Evolutionary conservation across 225 moss, liverwort and hornwort genomes (phyloP).

Genomic region (Pseudoscleropodium purum): DNA sequence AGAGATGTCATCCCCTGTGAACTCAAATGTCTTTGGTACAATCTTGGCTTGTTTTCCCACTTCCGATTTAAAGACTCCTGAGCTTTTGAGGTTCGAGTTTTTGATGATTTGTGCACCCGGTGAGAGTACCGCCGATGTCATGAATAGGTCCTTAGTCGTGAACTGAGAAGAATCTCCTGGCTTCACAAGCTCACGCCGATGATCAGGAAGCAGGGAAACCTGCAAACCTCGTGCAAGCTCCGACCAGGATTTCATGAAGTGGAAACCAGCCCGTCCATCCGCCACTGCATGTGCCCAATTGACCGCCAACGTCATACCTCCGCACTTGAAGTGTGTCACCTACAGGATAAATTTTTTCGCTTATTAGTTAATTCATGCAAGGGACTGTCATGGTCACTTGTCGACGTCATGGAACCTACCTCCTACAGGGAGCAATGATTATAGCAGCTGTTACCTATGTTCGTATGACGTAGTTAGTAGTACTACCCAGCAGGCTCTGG

Average conservation of each 20-base stretch:
- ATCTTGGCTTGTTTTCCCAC: not conserved
- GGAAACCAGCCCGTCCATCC: constrained; percentile 28
- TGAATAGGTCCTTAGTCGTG: not conserved
- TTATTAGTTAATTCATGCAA: not conserved
- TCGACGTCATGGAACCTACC: not conserved
- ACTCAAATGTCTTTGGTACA: not conserved
- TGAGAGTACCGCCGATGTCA: not conserved
- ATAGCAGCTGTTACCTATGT: not conserved
- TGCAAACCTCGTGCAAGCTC: constrained; percentile 17
- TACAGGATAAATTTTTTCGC: not conserved
- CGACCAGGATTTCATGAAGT: constrained; percentile 38
- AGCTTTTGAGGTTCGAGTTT: not conserved
- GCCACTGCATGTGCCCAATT: constrained; percentile 26
- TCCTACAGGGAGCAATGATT: not conserved
- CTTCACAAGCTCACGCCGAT: constrained; percentile 20
- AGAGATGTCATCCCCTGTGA: not conserved
- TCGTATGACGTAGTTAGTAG: not conserved
- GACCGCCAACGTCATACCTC: constrained; percentile 19
- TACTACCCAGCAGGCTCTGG: not conserved
- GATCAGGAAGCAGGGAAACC: constrained; percentile 19
- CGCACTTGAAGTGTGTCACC: constrained; percentile 14
- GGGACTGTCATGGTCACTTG: not conserved
- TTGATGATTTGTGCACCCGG: not conserved
- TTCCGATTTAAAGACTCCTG: not conserved
- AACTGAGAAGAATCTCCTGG: not conserved